These are phyloP conservation scores for Colletotrichum sp. DNA, from an alignment of 2,329 filamentous ascomycete genomes.

Conservation along the genomic window DNA sequence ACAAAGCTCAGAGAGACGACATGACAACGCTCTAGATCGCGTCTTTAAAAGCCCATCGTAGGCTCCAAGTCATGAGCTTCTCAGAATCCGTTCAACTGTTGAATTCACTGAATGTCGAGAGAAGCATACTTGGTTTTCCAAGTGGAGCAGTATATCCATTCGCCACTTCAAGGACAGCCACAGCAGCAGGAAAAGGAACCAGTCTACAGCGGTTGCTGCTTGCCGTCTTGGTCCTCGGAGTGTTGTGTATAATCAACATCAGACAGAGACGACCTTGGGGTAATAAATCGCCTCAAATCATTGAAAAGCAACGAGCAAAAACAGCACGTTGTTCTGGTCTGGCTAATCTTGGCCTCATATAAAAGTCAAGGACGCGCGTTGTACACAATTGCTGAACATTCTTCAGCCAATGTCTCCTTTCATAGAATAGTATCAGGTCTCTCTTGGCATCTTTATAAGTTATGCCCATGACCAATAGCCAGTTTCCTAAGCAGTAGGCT, in stretches of 20 bases:
- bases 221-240: neutral
- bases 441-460: neutral
- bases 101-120: no score
- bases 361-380: no score
- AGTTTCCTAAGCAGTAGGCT: neutral
- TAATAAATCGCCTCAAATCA: rapidly evolving
- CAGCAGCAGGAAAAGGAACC: neutral
- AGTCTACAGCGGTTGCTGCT: neutral
- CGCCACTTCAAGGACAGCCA: no score
- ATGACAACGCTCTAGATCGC: rapidly evolving
- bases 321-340: no score
- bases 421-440: rapidly evolving
- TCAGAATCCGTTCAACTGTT: no score
- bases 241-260: neutral
- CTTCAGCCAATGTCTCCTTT: neutral
- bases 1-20: neutral
- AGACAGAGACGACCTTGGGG: neutral
- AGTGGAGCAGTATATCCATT: neutral
- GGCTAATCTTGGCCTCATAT: no score
- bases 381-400: no score
- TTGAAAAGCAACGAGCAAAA: neutral
- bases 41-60: neutral
- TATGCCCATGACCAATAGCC: neutral
- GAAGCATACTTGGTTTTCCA: neutral
- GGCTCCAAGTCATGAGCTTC: neutral